These are phyloP conservation scores for Agapanthus africanus DNA, from an alignment of 106 monocot species.

Conservation along the genomic window DNA sequence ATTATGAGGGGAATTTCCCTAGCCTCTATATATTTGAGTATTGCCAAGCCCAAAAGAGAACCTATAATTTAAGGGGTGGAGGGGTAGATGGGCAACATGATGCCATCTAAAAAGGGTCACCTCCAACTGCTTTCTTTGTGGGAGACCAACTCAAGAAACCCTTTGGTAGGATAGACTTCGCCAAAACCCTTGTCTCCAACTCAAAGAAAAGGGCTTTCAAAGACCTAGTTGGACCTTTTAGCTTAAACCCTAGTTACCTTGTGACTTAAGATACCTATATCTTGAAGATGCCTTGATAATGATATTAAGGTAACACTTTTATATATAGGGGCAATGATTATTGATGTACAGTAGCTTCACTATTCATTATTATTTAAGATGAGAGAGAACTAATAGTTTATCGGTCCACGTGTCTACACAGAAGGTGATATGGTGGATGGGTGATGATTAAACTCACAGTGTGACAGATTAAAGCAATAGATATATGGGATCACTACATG, in stretches of 20 bases:
- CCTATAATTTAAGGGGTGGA: neutral
- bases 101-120: neutral
- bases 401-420: too few relatives aligned
- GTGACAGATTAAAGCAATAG: too few relatives aligned
- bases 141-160: slow-evolving; percentile 12
- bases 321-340: neutral
- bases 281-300: slow-evolving; percentile 8
- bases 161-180: slow-evolving; percentile 2
- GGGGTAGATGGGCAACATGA: slow-evolving; percentile 8
- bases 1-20: neutral
- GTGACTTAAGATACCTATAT: slow-evolving; percentile 1
- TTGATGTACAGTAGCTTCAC: neutral
- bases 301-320: neutral
- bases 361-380: too few relatives aligned
- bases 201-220: neutral
- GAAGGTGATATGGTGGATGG: too few relatives aligned
- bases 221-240: slow-evolving; percentile 4
- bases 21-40: slow-evolving; percentile 6
- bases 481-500: too few relatives aligned
- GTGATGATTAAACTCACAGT: too few relatives aligned
- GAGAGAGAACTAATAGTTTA: too few relatives aligned
- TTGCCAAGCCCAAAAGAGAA: neutral
- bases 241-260: slow-evolving; percentile 10
- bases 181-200: neutral
- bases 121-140: slow-evolving; percentile 12